Percentiles rank a stretch among this genome's conserved stretches.
Conservation (phyloP, 257 asterid species). For the Scutellaria minor region DNA sequence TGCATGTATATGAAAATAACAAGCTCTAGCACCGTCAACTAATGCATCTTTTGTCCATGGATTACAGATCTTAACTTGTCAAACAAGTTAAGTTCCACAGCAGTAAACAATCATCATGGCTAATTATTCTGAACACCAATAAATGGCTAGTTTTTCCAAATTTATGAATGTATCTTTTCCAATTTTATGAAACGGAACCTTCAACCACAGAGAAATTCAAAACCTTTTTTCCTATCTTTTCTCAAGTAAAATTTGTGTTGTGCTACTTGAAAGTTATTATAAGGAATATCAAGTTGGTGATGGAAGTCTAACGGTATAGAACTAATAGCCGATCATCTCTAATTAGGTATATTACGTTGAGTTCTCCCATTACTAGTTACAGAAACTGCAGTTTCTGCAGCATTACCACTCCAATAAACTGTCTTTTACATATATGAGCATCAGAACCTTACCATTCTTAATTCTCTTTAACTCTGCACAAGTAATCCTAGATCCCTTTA, state of each 20-base stretch:
- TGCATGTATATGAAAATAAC: too few relatives aligned
- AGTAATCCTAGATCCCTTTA: too few relatives aligned
- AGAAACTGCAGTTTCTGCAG: conserved; percentile 2
- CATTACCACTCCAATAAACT: conserved; percentile 11
- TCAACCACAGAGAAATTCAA: too few relatives aligned
- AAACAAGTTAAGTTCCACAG: not conserved
- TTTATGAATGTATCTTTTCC: not conserved
- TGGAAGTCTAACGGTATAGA: too few relatives aligned
- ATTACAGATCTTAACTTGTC: not conserved
- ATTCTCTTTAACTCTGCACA: not conserved
- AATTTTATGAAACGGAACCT: not conserved
- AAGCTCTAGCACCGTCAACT: too few relatives aligned
- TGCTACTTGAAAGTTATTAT: too few relatives aligned
- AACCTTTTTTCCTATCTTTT: too few relatives aligned
- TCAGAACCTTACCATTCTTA: conserved; percentile 7
- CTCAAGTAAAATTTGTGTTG: too few relatives aligned
- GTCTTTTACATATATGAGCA: conserved; percentile 1
- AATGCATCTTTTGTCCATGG: too few relatives aligned
- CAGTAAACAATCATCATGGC: not conserved
- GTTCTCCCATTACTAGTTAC: not conserved
- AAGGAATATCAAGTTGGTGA: too few relatives aligned
- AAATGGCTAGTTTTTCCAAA: not conserved
- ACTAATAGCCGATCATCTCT: not conserved
- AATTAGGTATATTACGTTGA: too few relatives aligned
- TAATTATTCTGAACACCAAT: conserved; percentile 4